Conservation (phyloP, 331 rosid genomes). For the Stylosanthes scabra region DNA sequence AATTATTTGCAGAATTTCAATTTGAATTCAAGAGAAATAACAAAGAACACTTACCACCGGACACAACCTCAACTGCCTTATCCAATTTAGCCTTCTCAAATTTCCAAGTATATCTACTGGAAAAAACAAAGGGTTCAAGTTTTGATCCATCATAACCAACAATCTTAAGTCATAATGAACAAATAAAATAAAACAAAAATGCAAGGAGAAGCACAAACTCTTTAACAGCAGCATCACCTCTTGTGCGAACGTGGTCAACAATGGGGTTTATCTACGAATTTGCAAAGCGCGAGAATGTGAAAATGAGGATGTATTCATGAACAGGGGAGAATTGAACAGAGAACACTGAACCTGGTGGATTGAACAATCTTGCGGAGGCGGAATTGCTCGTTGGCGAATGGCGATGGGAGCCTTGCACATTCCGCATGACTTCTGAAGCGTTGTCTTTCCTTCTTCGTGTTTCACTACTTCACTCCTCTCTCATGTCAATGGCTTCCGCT, state of each 20-base stretch:
- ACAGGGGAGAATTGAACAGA: not conserved
- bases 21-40: too few relatives aligned
- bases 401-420: slow-evolving; percentile 73
- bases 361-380: too few relatives aligned
- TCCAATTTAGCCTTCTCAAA: slow-evolving; percentile 69
- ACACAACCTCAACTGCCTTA: too few relatives aligned
- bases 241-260: slow-evolving; percentile 62
- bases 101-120: slow-evolving; percentile 56
- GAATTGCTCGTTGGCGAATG: slow-evolving; percentile 51
- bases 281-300: slow-evolving; percentile 6
- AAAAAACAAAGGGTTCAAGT: not conserved
- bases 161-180: not conserved
- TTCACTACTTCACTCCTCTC: too few relatives aligned
- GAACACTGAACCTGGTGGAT: slow-evolving; percentile 5
- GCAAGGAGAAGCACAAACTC: slow-evolving; percentile 52
- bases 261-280: slow-evolving; percentile 69
- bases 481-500: too few relatives aligned
- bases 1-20: not conserved
- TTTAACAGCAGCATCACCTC: slow-evolving; percentile 73
- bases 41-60: too few relatives aligned
- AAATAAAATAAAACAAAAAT: not conserved
- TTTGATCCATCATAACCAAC: not conserved
- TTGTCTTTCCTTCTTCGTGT: slow-evolving; percentile 33
- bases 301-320: not conserved
- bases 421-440: slow-evolving; percentile 76